Evolutionary conservation across 2,329 filamentous ascomycete species (phyloP), one percentile per base, ranked within the genome.

Genomic region (Allantophomopsis cytisporea): DNA sequence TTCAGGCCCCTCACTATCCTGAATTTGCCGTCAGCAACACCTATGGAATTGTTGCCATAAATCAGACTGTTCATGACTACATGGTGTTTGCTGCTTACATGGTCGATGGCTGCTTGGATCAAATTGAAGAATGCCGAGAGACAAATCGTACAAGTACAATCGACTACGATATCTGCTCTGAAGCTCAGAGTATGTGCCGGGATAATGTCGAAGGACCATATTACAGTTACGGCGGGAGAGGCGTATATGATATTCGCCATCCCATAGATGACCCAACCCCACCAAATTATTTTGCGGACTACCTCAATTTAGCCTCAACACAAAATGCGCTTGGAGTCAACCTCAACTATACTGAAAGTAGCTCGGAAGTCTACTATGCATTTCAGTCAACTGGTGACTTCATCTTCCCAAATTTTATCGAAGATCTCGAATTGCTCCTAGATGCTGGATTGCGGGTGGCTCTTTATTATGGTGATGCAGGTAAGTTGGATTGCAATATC

Each of bases 321-420:
- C 62, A 67, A 43, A 55, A 68, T 30, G 64, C 65, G 2, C 52
- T 71, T 1, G 68, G 68, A 23, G 67, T 70, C 2, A 61, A 61
- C 30, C 48, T 68, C 15, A 64, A 64, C 43, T 65, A 61, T 42
- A 59, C 57, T 1, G 17, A 33, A 11, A 39, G 46, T 11, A 63
- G 59, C 41, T 43, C 47, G 20, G 55, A 56, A 8, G 63, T 77
- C 8, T 62, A 50, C 35, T 47, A 47, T 2, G 65, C 60, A 5
- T 73, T 74, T 45, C 49, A 55, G 7, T 47, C 55, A 30, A 70
- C 64, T 1, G 68, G 68, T 30, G 79, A 83, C 54, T 74, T 72
- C 44, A 67, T 76, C 35, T 79, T 75, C 53, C 70, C 71, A 7
- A 73, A 73, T 46, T 71, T 77, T 56, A 58, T 65, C 17, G 46